A percentile compares a stretch with the other conserved stretches of the same genome.
These are phyloP conservation scores for Neurospora sp. DNA, from an alignment of 2,329 filamentous ascomycete genomes.

Conservation along the genomic window DNA sequence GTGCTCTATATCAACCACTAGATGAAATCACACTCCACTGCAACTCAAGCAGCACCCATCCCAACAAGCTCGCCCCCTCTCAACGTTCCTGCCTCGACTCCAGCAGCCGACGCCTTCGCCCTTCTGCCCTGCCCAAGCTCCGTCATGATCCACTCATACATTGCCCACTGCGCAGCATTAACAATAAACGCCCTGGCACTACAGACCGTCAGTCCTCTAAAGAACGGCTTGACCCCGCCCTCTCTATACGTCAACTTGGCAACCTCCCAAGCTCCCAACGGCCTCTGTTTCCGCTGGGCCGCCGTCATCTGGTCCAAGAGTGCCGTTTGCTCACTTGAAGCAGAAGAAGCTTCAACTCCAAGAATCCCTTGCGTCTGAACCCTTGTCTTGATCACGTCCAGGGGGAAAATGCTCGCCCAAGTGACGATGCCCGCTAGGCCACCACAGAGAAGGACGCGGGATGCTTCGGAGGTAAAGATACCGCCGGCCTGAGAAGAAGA, in stretches of 20 bases:
- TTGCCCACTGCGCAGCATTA: constrained; percentile 86
- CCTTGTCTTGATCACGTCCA: constrained; percentile 87
- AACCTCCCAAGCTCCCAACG: constrained; percentile 49
- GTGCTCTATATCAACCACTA: too few relatives aligned
- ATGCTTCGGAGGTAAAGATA: constrained; percentile 32
- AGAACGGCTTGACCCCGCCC: constrained; percentile 55
- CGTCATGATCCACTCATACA: constrained; percentile 81
- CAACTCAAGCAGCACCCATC: not conserved
- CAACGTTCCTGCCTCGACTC: not conserved
- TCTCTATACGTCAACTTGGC: constrained; percentile 55
- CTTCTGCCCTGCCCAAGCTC: constrained; percentile 33
- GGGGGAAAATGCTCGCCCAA: constrained; percentile 82
- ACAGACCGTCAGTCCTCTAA: constrained; percentile 68
- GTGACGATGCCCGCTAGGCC: constrained; percentile 80
- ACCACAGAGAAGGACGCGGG: constrained; percentile 68
- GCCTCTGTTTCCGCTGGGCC: constrained; percentile 13
- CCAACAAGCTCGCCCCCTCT: not conserved
- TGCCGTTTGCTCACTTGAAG: constrained; percentile 17
- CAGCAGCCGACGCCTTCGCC: not conserved
- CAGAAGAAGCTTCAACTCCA: constrained; percentile 2
- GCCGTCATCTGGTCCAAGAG: constrained; percentile 19
- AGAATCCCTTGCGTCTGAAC: constrained; percentile 61
- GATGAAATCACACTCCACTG: not conserved
- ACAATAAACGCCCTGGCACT: constrained; percentile 82
- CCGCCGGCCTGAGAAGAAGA: constrained; percentile 21